Evolutionary conservation across 1,284 basidiomycete species (phyloP), one percentile per base, ranked within the genome.

Genomic region (Neonothopanus nambi): DNA sequence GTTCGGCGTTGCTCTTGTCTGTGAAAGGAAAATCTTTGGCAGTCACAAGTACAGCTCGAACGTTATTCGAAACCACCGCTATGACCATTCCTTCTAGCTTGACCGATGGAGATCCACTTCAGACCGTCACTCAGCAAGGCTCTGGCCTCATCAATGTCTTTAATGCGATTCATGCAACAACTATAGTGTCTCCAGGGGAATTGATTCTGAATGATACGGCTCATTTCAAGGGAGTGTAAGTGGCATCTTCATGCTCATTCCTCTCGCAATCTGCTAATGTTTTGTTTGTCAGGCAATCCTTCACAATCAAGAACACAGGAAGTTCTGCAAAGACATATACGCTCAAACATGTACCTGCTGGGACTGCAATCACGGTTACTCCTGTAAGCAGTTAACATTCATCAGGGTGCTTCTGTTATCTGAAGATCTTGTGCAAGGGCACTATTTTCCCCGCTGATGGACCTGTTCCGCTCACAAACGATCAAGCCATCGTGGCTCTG

Each of bases 201-300:
- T 68, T 90, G 21, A 67, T 83, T 54, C 70, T 89, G 48, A 92
- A 90, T 65, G 88, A 90, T 66, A 90, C 88, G 1, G 77, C 80
- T 0, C 70, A 87, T 64, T 81, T 82, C 63, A 66, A 71, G 49
- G 62, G 68, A 48, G 48, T 61, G 70, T 84, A 69, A 65, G 73
- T 74, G 11, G 5, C 21, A 24, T 18, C 21, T 55, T 7, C 28
- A 26, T 9, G 12, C 47, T 47, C n/a, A n/a, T 49, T 52, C 23
- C 55, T 52, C 33, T 5, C 5, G 26, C 26, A 5, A n/a, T 28
- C 26, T 11, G 44, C 55, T 45, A 13, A 40, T 59, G 13, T 39
- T 36, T 57, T 33, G 38, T 33, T 24, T 30, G 39, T 20, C 56
- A 80, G 78, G 15, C 78, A 81, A 57, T 73, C 65, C 1, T 77